Base-by-base conservation (phyloP, 441 rosid species). In the Croton setiger region DNA sequence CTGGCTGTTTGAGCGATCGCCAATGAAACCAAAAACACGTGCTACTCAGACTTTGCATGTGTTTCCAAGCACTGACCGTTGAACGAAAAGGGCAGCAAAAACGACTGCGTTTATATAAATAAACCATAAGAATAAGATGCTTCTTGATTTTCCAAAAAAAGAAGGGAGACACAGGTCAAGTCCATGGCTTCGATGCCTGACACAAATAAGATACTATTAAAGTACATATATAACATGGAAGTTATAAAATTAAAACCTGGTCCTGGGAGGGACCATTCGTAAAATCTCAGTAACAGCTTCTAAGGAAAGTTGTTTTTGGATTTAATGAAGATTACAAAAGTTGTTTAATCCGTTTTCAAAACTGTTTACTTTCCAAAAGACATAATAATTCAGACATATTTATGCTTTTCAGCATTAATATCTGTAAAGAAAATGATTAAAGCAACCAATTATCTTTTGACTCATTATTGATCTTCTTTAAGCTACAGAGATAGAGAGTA, bases 321-420 rank as follows among this genome's bases (percentile, higher is more conserved):
- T 66, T 72, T 72, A 63, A 65, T 64, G 69, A 63, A 73, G 79
- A 61, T 0, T 18, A 61, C 41, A 48, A 63, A 65, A 54, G 72
- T 67, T 66, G 44, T 76, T 69, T 72, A 67, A 53, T 70, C 63
- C 36, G 58, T 76, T 72, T n/a, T 35, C 43, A 54, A 31, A 60
- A 11, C 63, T 67, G 57, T 66, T 64, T 64, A 36, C 17, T 49
- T 43, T 51, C 31, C 58, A 62, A 57, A 74, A 72, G 72, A 75
- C 80, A 67, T 71, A 63, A 80, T 82, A 44, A 82, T 82, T 76
- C 55, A 66, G 71, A 82, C 79, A 74, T 60, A 44, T 37, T 63
- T 20, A 68, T 73, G 73, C 82, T 79, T 82, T 77, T 81, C 82
- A 71, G 83, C 78, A 71, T n/a, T 55, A 51, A 71, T 53, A 74